Base-by-base conservation (phyloP, 768 basidiomycete species). In the Leucocoprinus sp. region DNA sequence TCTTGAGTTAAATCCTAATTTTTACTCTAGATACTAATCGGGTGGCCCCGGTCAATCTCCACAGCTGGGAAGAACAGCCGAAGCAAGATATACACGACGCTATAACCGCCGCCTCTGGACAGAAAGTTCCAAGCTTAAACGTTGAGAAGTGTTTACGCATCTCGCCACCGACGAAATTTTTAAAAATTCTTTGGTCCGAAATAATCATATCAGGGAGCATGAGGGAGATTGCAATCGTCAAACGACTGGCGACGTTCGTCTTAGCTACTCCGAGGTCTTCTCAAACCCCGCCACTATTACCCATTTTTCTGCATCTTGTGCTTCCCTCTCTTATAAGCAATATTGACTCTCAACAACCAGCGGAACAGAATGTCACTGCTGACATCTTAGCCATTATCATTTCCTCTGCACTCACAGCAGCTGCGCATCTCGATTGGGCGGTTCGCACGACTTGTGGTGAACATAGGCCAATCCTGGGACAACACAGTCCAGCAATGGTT, bases 391-490 rank as follows among this genome's bases (percentile, higher is more conserved):
- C 76, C n/a, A 68, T 71, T 3, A 66, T 84, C 42, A 64, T 87
- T 15, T 75, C 82, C 6, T 83, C 82, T 1, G 68, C 75, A 0
- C 68, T 90, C 28, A 80, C 80, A 1, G 72, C 76, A 1, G 78
- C 82, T 0, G 64, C 84, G 40, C 82, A 89, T 52, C 58, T 85
- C 8, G 87, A 90, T 57, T 74, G 81, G 67, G 82, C 82, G 8
- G 62, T 83, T 49, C 71, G 72, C 42, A 69, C 72, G 5, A 68
- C 75, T 23, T 67, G 69, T 48, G 69, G 68, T 37, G 75, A 80
- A 42, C 68, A 74, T 41, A 60, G 64, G 15, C 61, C 65, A 12
- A 63, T 75, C 5, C 61, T 85, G 8, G 85, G 85, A 8, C 77
- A 84, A 55, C 65, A 78, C 6, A 82, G 78, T 47, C 65, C 74